A percentile compares a stretch with the other conserved stretches of the same genome.
Conservation (phyloP, 371 early-diverging fungal species). For the Mucor saturninus region DNA sequence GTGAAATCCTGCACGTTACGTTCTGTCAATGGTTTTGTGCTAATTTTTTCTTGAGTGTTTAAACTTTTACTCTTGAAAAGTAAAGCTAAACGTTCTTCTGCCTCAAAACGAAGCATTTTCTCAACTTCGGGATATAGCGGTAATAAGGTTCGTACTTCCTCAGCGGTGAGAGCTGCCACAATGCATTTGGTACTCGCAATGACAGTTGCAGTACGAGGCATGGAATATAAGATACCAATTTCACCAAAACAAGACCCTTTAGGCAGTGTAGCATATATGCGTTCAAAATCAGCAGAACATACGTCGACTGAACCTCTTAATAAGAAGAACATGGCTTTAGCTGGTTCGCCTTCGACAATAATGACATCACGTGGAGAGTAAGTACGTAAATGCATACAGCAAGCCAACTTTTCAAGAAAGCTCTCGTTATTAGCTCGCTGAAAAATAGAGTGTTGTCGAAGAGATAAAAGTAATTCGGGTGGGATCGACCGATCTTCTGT, state of each 20-base stretch:
- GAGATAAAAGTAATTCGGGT: constrained; percentile 39
- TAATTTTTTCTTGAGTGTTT: constrained; percentile 8
- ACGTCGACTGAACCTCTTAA: constrained; percentile 83
- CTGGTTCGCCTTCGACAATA: constrained; percentile 74
- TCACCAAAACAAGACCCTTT: constrained; percentile 81
- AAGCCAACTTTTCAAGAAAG: constrained; percentile 44
- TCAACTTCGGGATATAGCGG: constrained; percentile 65
- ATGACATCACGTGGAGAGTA: constrained; percentile 66
- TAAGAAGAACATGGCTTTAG: constrained; percentile 87
- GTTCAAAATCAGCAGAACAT: constrained; percentile 75
- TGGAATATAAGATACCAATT: constrained; percentile 82
- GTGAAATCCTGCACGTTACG: constrained; percentile 31
- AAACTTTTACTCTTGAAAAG: constrained; percentile 35
- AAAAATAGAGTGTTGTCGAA: constrained; percentile 52
- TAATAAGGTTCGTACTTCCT: constrained; percentile 51
- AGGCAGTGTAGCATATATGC: constrained; percentile 71
- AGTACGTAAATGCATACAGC: constrained; percentile 56
- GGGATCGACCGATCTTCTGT: constrained; percentile 29
- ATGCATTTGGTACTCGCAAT: constrained; percentile 72
- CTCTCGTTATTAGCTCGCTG: constrained; percentile 45
- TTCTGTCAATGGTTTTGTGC: constrained; percentile 25
- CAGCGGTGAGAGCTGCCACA: constrained; percentile 67
- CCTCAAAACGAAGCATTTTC: constrained; percentile 57
- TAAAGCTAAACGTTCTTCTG: constrained; percentile 60
- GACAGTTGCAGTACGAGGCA: constrained; percentile 84